Conservation (phyloP, 345 rosid species). For the Noccaea caerulescens region DNA sequence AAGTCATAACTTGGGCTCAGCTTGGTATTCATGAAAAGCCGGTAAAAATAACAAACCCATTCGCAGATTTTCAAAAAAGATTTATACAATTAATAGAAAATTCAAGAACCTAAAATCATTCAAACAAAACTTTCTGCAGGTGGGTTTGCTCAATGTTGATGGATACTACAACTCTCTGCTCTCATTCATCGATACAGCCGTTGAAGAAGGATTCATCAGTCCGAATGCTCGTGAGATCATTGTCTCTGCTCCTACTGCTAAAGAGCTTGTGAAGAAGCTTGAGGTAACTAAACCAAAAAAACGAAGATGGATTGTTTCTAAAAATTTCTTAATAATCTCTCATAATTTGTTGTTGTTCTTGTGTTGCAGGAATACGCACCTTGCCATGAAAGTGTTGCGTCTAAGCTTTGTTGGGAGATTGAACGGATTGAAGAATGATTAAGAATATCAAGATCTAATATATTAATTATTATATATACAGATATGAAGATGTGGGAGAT, state of each 20-base stretch:
- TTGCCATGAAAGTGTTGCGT: constrained; percentile 76
- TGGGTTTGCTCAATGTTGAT: constrained; percentile 97
- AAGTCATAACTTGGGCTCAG: constrained; percentile 99
- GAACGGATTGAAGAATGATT: constrained; percentile 59
- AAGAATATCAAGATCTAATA: constrained; percentile 20
- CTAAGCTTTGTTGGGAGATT: constrained; percentile 89
- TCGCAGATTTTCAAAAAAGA: background rate
- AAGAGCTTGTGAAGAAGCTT: constrained; percentile 77
- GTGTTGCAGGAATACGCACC: constrained; percentile 78
- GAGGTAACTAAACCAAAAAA: constrained; percentile 64
- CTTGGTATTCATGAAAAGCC: constrained; percentile 98
- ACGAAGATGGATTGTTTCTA: background rate
- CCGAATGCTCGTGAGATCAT: constrained; percentile 89
- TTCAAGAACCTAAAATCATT: constrained; percentile 6
- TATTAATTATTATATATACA: constrained; percentile 28
- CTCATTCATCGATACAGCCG: constrained; percentile 95
- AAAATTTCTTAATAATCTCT: constrained; percentile 7
- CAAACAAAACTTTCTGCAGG: constrained; percentile 50
- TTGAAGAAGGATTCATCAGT: constrained; percentile 91
- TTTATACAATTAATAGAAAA: background rate
- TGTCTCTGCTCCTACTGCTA: constrained; percentile 86
- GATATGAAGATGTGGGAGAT: constrained; percentile 23
- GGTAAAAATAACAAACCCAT: constrained; percentile 41
- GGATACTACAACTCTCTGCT: constrained; percentile 98
- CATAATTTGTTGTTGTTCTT: background rate